Conservation (phyloP, 108 stramenopile genomes). For the Aureococcus anophagefferens region DNA sequence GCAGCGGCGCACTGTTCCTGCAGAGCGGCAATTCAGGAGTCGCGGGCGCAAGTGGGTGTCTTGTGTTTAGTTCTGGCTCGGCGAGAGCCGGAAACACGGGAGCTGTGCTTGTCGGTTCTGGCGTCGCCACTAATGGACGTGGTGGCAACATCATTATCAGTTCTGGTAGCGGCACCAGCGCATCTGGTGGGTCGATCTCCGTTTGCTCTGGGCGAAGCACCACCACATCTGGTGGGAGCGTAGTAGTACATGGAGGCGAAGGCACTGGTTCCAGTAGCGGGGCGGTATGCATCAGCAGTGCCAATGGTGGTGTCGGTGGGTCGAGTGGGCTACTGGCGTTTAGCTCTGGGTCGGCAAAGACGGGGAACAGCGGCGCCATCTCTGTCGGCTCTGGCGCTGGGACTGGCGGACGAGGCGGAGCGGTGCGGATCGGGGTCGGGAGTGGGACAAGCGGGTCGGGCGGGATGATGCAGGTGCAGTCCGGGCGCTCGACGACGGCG, state of each 20-base stretch:
- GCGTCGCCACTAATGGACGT: background rate
- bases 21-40: background rate
- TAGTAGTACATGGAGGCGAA: background rate
- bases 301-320: constrained; percentile 22
- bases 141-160: background rate
- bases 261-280: background rate
- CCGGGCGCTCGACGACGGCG: constrained; percentile 4
- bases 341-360: constrained; percentile 17
- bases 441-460: constrained; percentile 13
- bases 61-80: background rate
- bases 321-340: constrained; percentile 17
- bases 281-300: background rate
- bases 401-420: constrained; percentile 26
- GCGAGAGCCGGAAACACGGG: background rate
- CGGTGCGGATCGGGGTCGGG: constrained; percentile 24
- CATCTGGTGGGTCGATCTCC: background rate
- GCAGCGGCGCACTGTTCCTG: background rate
- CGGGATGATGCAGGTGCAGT: constrained; percentile 14
- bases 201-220: background rate
- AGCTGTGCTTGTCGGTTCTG: background rate
- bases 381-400: constrained; percentile 23
- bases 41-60: background rate
- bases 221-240: background rate
- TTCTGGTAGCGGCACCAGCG: background rate
- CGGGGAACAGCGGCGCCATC: constrained; percentile 20